phyloP scores from a whole-genome alignment of 371 early-diverging fungal species.

The Lichtheimia hyalospora region DNA sequence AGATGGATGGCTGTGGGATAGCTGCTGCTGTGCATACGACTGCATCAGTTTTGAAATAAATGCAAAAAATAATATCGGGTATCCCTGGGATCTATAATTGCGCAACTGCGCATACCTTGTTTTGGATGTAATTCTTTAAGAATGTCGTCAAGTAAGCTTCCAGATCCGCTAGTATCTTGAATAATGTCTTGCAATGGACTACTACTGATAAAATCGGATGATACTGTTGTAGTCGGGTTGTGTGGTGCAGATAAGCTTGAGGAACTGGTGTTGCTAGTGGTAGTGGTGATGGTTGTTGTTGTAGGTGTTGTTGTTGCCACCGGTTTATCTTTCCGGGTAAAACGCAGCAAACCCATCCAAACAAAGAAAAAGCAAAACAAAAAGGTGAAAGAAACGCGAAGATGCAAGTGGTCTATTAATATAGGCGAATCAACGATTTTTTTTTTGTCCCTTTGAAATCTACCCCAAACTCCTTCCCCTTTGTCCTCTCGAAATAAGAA shows the following conservation, averaged over 20 bases:
- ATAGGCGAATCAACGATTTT: background rate
- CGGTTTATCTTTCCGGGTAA: constrained; percentile 6
- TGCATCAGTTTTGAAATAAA: too few relatives aligned
- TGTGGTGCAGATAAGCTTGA: background rate
- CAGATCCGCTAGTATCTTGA: background rate
- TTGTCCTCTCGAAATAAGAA: too few relatives aligned
- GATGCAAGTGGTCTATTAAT: background rate
- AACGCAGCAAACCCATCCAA: constrained; percentile 10
- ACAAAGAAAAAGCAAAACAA: background rate
- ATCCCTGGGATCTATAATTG: background rate
- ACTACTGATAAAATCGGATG: constrained; percentile 2
- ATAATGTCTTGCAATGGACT: constrained; percentile 4
- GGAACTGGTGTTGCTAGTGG: background rate
- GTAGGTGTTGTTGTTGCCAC: background rate
- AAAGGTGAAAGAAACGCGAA: background rate
- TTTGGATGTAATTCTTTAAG: constrained; percentile 4
- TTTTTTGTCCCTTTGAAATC: background rate
- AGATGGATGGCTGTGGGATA: background rate
- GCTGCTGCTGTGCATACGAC: background rate
- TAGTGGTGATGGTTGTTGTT: background rate
- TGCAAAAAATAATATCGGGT: background rate
- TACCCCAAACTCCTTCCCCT: background rate
- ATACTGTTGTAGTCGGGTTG: background rate
- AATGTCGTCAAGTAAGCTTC: constrained; percentile 9
- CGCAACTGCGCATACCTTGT: background rate